phyloP scores from a whole-genome alignment of 176 grass and related monocot genomes.

The Pharus latifolius region DNA sequence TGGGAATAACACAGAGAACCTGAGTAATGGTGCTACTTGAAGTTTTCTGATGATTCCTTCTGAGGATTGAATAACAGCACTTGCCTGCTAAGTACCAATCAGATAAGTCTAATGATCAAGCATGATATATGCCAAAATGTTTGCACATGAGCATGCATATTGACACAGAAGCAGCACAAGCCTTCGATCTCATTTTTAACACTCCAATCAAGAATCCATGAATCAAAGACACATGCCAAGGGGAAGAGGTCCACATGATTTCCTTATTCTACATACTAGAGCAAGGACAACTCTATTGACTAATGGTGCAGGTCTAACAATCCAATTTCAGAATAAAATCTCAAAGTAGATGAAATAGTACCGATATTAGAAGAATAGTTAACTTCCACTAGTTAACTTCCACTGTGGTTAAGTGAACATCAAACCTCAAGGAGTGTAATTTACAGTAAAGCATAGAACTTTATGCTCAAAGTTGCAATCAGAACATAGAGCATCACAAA shows the following conservation, averaged over 20 bases:
- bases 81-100: not conserved
- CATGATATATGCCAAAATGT: too few relatives aligned
- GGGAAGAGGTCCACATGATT: too few relatives aligned
- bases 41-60: not conserved
- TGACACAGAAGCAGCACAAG: too few relatives aligned
- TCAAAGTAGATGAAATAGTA: not conserved
- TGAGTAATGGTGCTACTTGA: not conserved
- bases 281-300: not conserved
- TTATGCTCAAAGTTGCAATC: not conserved
- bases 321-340: not conserved
- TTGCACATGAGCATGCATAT: too few relatives aligned
- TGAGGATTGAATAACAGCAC: not conserved
- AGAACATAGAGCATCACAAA: not conserved
- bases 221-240: too few relatives aligned
- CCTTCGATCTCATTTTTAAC: too few relatives aligned
- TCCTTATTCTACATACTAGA: too few relatives aligned
- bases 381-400: not conserved
- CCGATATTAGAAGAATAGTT: not conserved
- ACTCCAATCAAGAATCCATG: too few relatives aligned
- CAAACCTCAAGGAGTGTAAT: not conserved
- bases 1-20: too few relatives aligned
- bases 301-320: not conserved
- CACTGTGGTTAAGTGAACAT: not conserved
- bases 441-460: not conserved
- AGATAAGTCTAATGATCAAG: not conserved